phyloP scores from a whole-genome alignment of 148 eudicot genomes.

The Rhododendron griersonianum region DNA sequence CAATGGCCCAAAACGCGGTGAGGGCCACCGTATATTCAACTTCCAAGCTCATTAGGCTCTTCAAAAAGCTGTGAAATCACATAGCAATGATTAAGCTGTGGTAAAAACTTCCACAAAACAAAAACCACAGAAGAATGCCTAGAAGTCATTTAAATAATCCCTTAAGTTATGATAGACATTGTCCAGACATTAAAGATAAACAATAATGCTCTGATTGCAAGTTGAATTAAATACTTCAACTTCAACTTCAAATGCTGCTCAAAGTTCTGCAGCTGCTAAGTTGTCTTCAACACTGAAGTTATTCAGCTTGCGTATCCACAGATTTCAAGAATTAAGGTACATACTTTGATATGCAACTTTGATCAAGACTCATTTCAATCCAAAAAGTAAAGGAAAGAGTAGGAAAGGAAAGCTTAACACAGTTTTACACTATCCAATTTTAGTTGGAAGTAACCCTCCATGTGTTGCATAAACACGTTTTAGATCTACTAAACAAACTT shows the following conservation, averaged over 20 bases:
- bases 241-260: neutral
- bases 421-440: neutral
- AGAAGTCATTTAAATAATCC: neutral
- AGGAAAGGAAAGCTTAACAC: neutral
- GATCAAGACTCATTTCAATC: neutral
- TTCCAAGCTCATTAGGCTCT: conserved; percentile 51
- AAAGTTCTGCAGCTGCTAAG: neutral
- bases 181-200: neutral
- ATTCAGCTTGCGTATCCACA: neutral
- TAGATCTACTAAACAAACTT: neutral
- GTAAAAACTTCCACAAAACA: neutral
- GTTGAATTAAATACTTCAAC: neutral
- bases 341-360: neutral
- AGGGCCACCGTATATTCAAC: conserved; percentile 53
- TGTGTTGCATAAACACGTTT: neutral
- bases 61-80: conserved; percentile 46
- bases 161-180: neutral
- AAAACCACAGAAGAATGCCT: neutral
- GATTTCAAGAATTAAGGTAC: neutral
- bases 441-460: neutral
- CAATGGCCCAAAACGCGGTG: conserved; percentile 65
- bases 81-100: neutral
- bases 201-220: neutral
- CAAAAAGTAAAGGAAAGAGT: neutral
- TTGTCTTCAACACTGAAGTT: neutral